phyloP scores from a whole-genome alignment of 2,329 filamentous ascomycete species.

The Colletotrichum paranaense region DNA sequence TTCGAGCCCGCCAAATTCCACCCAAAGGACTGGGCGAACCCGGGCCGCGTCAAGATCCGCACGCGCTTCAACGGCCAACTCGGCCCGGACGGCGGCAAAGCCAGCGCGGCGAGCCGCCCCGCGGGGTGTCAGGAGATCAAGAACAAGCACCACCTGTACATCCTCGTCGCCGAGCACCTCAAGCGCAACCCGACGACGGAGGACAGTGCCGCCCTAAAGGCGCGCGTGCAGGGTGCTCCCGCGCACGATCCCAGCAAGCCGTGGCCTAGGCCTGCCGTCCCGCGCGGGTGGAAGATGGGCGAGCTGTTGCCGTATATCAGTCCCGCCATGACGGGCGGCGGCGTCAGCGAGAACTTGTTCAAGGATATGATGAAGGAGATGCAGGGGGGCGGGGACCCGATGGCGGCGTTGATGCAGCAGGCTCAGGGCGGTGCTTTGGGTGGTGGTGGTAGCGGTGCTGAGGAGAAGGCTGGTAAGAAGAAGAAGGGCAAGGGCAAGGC shows the following conservation, averaged over 20 bases:
- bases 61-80: conserved; percentile 32
- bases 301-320: conserved; percentile 88
- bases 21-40: conserved; percentile 98
- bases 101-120: conserved; percentile 36
- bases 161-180: conserved; percentile 82
- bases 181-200: conserved; percentile 79
- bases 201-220: conserved; percentile 72
- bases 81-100: conserved; percentile 66
- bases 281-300: conserved; percentile 91
- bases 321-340: conserved; percentile 89
- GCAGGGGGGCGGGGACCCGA: conserved; percentile 63
- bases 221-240: conserved; percentile 80
- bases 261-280: conserved; percentile 79
- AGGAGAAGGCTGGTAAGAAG: conserved; percentile 58
- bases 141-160: conserved; percentile 88
- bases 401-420: conserved; percentile 56
- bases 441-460: conserved; percentile 42
- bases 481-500: conserved; percentile 61
- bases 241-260: conserved; percentile 72
- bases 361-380: conserved; percentile 98
- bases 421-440: conserved; percentile 41
- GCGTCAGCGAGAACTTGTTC: conserved; percentile 92
- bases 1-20: conserved; percentile 94
- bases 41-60: conserved; percentile 83
- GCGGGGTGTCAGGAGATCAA: conserved; percentile 64